phyloP scores from a whole-genome alignment of 441 rosid species.

The Adansonia rubrostipa region DNA sequence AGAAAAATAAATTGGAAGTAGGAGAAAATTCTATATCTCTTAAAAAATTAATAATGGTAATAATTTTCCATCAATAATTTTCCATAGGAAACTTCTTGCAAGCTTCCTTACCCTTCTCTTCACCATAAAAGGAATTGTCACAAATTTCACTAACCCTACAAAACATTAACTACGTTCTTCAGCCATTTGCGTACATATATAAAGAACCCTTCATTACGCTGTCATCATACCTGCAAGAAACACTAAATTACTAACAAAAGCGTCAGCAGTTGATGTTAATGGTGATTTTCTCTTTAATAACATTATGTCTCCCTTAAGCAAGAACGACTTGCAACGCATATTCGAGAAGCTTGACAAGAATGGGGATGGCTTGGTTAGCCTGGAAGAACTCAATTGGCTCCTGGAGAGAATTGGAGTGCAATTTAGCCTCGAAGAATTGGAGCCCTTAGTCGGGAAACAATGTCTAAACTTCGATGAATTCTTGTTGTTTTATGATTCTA shows the following conservation, averaged over 20 bases:
- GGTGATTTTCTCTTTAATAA: neutral
- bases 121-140: neutral
- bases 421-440: conserved; percentile 51
- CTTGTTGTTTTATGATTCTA: conserved; percentile 53
- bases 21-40: neutral
- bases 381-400: conserved; percentile 75
- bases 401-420: conserved; percentile 53
- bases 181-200: neutral
- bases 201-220: neutral
- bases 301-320: conserved; percentile 49
- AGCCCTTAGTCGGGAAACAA: conserved; percentile 56
- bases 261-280: neutral
- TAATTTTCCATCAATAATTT: neutral
- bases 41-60: neutral
- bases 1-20: neutral
- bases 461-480: conserved; percentile 63
- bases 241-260: neutral
- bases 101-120: neutral
- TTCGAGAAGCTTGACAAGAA: conserved; percentile 71
- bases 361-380: conserved; percentile 60
- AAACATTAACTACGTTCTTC: neutral
- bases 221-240: neutral
- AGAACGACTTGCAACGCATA: conserved; percentile 55
- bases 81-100: neutral
- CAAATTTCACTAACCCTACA: neutral